phyloP scores from a whole-genome alignment of 2,329 filamentous ascomycete genomes.

The Epichloe sylvatica region DNA sequence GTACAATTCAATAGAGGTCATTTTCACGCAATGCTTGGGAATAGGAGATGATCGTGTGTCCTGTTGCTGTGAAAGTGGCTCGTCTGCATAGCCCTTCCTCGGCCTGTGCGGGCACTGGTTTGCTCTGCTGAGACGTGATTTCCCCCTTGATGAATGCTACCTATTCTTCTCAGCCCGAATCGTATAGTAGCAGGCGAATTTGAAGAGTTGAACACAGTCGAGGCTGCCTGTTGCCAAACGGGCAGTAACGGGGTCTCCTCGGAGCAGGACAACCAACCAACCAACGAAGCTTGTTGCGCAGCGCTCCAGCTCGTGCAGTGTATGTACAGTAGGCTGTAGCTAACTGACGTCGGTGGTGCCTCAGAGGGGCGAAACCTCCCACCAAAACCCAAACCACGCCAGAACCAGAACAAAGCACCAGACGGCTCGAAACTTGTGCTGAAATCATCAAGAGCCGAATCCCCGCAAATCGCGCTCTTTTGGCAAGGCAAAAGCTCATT shows the following conservation, averaged over 20 bases:
- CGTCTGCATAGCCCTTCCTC: not conserved
- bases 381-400: not conserved
- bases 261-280: constrained; percentile 5
- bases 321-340: not conserved
- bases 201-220: not conserved
- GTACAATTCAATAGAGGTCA: constrained; percentile 21
- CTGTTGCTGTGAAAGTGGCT: not conserved
- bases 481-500: not conserved
- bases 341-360: constrained; percentile 4
- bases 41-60: not conserved
- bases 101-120: not conserved
- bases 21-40: not conserved
- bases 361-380: not conserved
- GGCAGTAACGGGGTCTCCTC: constrained; percentile 2
- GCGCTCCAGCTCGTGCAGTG: not conserved
- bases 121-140: not conserved
- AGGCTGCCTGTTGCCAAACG: not conserved
- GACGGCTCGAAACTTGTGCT: not conserved
- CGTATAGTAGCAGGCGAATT: not conserved
- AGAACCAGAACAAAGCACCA: not conserved
- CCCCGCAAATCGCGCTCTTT: not conserved
- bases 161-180: not conserved
- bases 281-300: not conserved
- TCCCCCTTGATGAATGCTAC: not conserved
- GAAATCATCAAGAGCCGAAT: not conserved